These are phyloP conservation scores for Chytridiales sp. DNA, from an alignment of 371 early-diverging fungal genomes.

Conservation along the genomic window DNA sequence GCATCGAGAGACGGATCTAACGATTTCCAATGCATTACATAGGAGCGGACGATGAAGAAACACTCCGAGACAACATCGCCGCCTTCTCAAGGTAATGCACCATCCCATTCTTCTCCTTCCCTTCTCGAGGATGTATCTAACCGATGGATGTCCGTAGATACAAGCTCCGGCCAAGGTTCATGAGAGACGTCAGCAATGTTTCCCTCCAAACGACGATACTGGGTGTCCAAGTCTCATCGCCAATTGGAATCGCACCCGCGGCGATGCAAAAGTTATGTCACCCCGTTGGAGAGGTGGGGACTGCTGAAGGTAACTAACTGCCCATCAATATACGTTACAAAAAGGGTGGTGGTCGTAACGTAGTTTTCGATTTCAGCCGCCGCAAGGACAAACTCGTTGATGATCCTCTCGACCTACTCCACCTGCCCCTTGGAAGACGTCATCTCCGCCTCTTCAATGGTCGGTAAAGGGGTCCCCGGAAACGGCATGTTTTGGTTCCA, in stretches of 20 bases:
- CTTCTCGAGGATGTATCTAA: background rate
- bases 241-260: slow-evolving; percentile 24
- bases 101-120: too few relatives aligned
- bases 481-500: slow-evolving; percentile 25
- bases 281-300: slow-evolving; percentile 27
- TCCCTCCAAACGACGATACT: slow-evolving; percentile 14
- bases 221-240: slow-evolving; percentile 17
- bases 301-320: background rate
- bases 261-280: slow-evolving; percentile 24
- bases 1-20: background rate
- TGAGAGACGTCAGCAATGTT: slow-evolving; percentile 23
- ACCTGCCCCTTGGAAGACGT: slow-evolving; percentile 33
- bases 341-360: background rate
- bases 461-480: background rate
- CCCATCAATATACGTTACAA: background rate
- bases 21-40: background rate
- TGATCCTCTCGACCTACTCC: slow-evolving; percentile 31
- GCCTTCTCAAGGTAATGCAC: slow-evolving; percentile 3
- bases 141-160: background rate
- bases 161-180: slow-evolving; percentile 27
- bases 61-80: slow-evolving; percentile 4
- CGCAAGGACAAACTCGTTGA: slow-evolving; percentile 3
- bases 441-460: background rate
- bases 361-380: slow-evolving; percentile 9
- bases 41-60: slow-evolving; percentile 1